Percentiles rank a stretch among this genome's conserved stretches.
Conservation (phyloP, 148 eudicot genomes). For the Tetragonia tetragonoides region DNA sequence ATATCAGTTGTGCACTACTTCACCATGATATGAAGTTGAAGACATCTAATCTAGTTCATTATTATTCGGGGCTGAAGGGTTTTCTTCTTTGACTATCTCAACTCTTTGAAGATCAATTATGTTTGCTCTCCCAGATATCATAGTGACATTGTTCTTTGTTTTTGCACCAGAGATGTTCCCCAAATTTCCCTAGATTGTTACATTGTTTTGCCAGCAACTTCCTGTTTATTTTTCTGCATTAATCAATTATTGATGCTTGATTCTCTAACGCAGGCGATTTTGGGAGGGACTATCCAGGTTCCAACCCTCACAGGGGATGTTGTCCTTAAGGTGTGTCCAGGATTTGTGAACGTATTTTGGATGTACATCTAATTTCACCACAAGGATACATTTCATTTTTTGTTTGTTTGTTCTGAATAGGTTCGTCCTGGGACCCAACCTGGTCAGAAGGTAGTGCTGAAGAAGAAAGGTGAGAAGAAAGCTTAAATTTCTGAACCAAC, state of each 20-base stretch:
- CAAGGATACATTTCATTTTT: not conserved
- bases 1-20: not conserved
- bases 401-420: constrained; percentile 33
- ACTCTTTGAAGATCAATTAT: too few relatives aligned
- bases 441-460: constrained; percentile 92
- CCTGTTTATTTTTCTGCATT: not conserved
- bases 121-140: too few relatives aligned
- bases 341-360: not conserved
- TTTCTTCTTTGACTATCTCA: too few relatives aligned
- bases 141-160: too few relatives aligned
- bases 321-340: constrained; percentile 69
- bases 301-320: constrained; percentile 92
- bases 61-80: not conserved
- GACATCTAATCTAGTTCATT: not conserved
- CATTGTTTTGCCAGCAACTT: not conserved
- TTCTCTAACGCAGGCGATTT: constrained; percentile 64
- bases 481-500: not conserved
- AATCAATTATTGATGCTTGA: constrained; percentile 1
- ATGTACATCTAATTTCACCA: not conserved
- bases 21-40: not conserved
- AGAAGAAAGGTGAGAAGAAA: constrained; percentile 68
- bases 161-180: too few relatives aligned
- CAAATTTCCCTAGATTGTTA: not conserved
- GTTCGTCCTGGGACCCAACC: constrained; percentile 98
- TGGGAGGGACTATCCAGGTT: constrained; percentile 95